These are phyloP conservation scores for Eleusine coracana DNA, from an alignment of 176 grass and related monocot species.

Conservation along the genomic window DNA sequence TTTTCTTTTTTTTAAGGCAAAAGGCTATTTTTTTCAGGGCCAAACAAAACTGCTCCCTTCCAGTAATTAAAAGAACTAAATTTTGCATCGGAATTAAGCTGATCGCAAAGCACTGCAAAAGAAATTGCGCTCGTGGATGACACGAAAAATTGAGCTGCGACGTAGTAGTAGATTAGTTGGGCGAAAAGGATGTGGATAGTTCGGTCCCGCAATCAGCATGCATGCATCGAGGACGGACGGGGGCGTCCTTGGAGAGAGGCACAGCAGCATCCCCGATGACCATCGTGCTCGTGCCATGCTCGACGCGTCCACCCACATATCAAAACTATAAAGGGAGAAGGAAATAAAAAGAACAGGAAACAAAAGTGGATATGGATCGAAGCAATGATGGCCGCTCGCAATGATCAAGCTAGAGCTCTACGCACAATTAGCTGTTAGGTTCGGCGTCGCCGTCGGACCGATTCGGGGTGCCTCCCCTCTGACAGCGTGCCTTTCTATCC, in stretches of 20 bases:
- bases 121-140: background rate
- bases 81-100: background rate
- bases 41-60: too few species aligned
- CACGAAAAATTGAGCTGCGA: background rate
- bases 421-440: slow-evolving; percentile 43
- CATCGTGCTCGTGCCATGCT: slow-evolving; percentile 16
- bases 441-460: slow-evolving; percentile 46
- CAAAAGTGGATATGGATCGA: background rate
- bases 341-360: background rate
- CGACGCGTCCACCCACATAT: slow-evolving; percentile 11
- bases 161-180: background rate
- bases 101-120: background rate
- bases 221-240: background rate
- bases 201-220: background rate
- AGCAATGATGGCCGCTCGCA: slow-evolving; percentile 39
- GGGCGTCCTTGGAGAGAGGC: too few species aligned
- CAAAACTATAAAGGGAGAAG: background rate
- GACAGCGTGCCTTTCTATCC: slow-evolving; percentile 4
- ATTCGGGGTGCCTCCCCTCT: slow-evolving; percentile 16
- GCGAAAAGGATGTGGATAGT: slow-evolving; percentile 17
- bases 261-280: slow-evolving; percentile 24
- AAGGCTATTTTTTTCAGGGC: too few species aligned
- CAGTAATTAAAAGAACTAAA: too few species aligned
- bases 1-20: too few species aligned
- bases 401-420: slow-evolving; percentile 13